These are phyloP conservation scores for Cryptococcus amylolentus DNA, from an alignment of 1,284 basidiomycete species.

Conservation along the genomic window DNA sequence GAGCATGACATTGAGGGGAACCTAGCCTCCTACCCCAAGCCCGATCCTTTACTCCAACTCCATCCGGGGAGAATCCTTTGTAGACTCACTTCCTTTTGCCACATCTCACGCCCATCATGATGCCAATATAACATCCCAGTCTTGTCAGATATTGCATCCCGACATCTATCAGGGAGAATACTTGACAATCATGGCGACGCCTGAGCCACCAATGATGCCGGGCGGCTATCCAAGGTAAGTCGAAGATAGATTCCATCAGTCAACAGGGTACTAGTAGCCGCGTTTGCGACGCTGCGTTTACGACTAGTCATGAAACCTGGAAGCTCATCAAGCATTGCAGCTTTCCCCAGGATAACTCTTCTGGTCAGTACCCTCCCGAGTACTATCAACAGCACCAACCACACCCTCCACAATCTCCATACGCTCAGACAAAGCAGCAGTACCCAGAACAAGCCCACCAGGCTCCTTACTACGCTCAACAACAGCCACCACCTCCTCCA, in stretches of 20 bases:
- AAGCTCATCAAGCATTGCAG: not conserved
- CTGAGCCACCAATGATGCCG: not conserved
- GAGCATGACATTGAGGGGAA: too few species aligned
- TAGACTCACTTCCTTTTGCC: not conserved
- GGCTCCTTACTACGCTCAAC: not conserved
- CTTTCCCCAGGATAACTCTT: not conserved
- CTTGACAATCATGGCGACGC: too few species aligned
- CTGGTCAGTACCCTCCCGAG: not conserved
- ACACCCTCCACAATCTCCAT: not conserved
- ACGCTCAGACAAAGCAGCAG: not conserved
- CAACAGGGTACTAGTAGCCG: not conserved
- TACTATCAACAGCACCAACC: not conserved
- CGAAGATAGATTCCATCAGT: not conserved
- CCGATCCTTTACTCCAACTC: too few species aligned
- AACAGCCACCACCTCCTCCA: not conserved
- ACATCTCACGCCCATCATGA: not conserved
- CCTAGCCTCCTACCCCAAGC: too few species aligned
- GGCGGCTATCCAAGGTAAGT: slow-evolving; percentile 4
- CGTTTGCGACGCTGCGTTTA: not conserved
- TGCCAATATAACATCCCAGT: not conserved
- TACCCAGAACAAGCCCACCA: not conserved
- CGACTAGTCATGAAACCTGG: too few species aligned
- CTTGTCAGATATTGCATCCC: too few species aligned
- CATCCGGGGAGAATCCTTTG: not conserved
- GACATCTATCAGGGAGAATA: too few species aligned